These are phyloP conservation scores for Angomonas ambiguus DNA, from an alignment of 208 protist genomes.

Conservation along the genomic window DNA sequence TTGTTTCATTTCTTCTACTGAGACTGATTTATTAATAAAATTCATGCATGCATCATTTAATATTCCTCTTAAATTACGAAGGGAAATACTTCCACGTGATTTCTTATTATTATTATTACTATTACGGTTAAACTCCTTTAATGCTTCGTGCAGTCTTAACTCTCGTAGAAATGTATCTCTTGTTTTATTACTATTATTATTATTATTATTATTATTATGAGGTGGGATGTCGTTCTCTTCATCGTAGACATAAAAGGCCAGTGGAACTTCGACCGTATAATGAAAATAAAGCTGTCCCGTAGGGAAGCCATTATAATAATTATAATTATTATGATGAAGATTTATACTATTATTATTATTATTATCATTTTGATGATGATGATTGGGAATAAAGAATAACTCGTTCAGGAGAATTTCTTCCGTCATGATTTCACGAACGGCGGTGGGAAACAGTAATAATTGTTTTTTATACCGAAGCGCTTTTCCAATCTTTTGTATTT, in stretches of 20 bases:
- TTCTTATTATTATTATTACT: neutral
- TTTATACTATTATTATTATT: no score
- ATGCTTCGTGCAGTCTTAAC: neutral
- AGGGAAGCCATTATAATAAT: no score
- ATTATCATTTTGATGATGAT: no score
- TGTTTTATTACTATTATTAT: neutral
- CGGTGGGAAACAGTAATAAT: neutral
- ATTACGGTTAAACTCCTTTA: neutral
- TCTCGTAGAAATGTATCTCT: neutral
- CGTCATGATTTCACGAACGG: neutral
- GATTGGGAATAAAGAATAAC: neutral
- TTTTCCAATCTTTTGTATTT: neutral
- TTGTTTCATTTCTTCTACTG: neutral
- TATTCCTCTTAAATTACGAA: neutral
- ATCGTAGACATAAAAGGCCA: neutral
- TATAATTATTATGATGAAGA: no score
- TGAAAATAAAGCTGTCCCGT: neutral
- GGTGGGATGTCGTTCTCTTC: neutral
- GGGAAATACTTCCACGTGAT: neutral
- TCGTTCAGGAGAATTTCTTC: neutral
- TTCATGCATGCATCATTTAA: neutral
- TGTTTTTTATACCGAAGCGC: neutral
- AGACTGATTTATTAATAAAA: neutral
- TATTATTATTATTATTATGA: neutral
- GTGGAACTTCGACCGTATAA: neutral